These are phyloP conservation scores for Mycena galericulata DNA, from an alignment of 768 basidiomycete genomes.

Conservation along the genomic window DNA sequence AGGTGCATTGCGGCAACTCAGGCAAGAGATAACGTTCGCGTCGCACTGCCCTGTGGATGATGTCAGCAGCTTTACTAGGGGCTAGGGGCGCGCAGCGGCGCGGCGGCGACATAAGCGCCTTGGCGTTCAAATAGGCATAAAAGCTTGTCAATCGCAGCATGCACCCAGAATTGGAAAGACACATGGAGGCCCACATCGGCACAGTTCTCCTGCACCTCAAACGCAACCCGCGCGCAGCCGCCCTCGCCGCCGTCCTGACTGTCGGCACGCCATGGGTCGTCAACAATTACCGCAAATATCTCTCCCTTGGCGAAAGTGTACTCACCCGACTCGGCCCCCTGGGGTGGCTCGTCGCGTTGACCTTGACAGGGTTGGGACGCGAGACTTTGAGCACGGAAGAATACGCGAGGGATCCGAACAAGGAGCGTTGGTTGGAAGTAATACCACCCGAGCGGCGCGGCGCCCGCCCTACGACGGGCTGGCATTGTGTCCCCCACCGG, in stretches of 20 bases:
- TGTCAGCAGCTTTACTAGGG: too few relatives aligned
- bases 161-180: background rate
- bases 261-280: conserved; percentile 16
- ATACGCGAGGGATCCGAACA: conserved; percentile 26
- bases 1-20: too few relatives aligned
- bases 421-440: conserved; percentile 35
- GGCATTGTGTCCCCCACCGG: conserved; percentile 42
- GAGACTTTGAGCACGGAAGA: conserved; percentile 30
- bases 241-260: conserved; percentile 15
- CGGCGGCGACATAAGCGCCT: too few relatives aligned
- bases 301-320: conserved; percentile 10
- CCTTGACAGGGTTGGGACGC: conserved; percentile 26
- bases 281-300: conserved; percentile 27
- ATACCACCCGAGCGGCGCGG: conserved; percentile 34
- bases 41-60: too few relatives aligned
- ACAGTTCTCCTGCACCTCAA: background rate
- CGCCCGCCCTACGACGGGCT: conserved; percentile 35
- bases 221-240: conserved; percentile 19
- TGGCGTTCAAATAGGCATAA: background rate
- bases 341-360: conserved; percentile 21
- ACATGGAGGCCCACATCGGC: conserved; percentile 7
- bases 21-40: too few relatives aligned
- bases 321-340: conserved; percentile 17
- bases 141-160: background rate
- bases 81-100: too few relatives aligned